phyloP scores from a whole-genome alignment of 495 filamentous ascomycete species.

The Trichoderma orchidacearum region DNA sequence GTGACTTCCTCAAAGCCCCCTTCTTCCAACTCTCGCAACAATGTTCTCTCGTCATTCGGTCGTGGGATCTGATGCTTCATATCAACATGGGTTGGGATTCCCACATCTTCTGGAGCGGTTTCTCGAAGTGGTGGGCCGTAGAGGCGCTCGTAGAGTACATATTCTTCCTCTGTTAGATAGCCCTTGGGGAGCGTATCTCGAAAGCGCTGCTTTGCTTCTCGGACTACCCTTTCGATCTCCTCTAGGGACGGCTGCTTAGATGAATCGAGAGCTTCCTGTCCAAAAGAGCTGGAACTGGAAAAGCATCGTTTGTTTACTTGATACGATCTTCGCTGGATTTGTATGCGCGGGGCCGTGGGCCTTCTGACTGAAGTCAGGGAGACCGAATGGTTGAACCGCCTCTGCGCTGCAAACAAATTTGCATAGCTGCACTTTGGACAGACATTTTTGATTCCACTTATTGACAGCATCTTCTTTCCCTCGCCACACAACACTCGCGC shows the following conservation, averaged over 20 bases:
- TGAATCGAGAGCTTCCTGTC: slow-evolving; percentile 22
- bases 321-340: not conserved
- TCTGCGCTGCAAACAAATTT: not conserved
- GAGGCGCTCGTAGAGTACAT: slow-evolving; percentile 60
- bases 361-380: not conserved
- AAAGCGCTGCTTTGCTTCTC: slow-evolving; percentile 55
- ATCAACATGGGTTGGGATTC: slow-evolving; percentile 22
- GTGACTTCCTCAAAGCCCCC: slow-evolving; percentile 51
- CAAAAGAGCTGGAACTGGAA: slow-evolving; percentile 4
- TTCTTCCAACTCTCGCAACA: slow-evolving; percentile 43
- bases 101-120: slow-evolving; percentile 42
- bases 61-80: slow-evolving; percentile 9
- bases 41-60: slow-evolving; percentile 9
- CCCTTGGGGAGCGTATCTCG: slow-evolving; percentile 67
- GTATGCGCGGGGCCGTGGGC: not conserved
- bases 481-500: not conserved
- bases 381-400: not conserved
- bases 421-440: not conserved
- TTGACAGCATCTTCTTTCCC: not conserved
- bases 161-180: slow-evolving; percentile 55
- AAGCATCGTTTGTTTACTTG: slow-evolving; percentile 15
- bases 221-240: slow-evolving; percentile 49
- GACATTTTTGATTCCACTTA: not conserved
- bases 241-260: slow-evolving; percentile 9
- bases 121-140: slow-evolving; percentile 58